Percentiles rank a stretch among this genome's conserved stretches.
Conservation (phyloP, 495 filamentous ascomycete species). For the Penicillium crystallinum region DNA sequence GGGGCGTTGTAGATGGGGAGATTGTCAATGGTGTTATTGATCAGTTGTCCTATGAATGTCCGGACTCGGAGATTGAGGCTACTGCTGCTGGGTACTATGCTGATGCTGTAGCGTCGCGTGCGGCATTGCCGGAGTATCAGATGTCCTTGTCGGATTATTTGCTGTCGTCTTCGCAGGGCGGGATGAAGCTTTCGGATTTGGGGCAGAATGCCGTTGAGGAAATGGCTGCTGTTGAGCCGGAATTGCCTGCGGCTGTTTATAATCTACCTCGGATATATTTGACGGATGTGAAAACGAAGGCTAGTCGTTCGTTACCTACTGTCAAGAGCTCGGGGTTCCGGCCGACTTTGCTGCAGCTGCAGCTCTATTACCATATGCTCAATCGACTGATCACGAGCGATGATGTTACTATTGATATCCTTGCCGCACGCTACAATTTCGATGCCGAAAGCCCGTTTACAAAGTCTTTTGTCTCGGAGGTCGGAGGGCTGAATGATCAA, state of each 20-base stretch:
- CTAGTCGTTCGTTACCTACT: slow-evolving; percentile 54
- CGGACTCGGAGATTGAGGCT: slow-evolving; percentile 63
- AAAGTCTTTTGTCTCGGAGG: slow-evolving; percentile 73
- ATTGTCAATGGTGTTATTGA: slow-evolving; percentile 89
- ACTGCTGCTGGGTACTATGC: slow-evolving; percentile 35
- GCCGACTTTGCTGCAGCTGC: slow-evolving; percentile 77
- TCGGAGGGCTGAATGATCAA: slow-evolving; percentile 63
- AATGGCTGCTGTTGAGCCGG: neutral
- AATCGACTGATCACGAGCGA: slow-evolving; percentile 63
- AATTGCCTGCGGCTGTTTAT: slow-evolving; percentile 22
- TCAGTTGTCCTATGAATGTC: slow-evolving; percentile 72
- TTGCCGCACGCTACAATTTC: slow-evolving; percentile 68
- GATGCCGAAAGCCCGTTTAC: slow-evolving; percentile 61
- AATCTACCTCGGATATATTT: slow-evolving; percentile 57
- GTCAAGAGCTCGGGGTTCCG: slow-evolving; percentile 60
- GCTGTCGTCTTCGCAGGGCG: slow-evolving; percentile 37
- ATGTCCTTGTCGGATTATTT: slow-evolving; percentile 49
- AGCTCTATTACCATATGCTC: slow-evolving; percentile 86
- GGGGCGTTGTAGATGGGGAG: slow-evolving; percentile 78
- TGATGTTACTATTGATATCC: slow-evolving; percentile 57
- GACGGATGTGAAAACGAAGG: slow-evolving; percentile 84
- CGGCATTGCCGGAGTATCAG: slow-evolving; percentile 47
- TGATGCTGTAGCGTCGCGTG: slow-evolving; percentile 28
- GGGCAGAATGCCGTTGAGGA: slow-evolving; percentile 7
- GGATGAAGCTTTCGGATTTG: slow-evolving; percentile 33